Evolutionary conservation across 139 green algal genomes (phyloP).

Genomic region (Cymbomonas tetramitiformis): DNA sequence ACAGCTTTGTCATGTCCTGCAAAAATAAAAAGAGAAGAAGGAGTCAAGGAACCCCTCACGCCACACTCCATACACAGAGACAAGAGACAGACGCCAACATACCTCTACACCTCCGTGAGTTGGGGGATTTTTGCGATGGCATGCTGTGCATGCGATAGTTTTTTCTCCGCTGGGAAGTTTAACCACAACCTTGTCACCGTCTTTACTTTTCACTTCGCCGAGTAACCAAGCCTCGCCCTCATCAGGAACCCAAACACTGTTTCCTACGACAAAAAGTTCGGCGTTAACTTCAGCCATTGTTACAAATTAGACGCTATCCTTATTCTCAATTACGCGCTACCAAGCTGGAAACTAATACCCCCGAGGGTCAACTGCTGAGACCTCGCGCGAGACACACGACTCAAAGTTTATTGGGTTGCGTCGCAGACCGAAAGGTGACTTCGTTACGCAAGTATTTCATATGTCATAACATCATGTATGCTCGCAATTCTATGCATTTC

Average conservation of each 20-base stretch:
- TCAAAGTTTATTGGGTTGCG: not conserved
- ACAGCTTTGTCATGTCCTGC: conserved; percentile 88
- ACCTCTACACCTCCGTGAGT: not conserved
- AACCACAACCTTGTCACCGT: conserved; percentile 5
- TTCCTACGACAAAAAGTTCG: not conserved
- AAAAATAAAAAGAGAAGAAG: not conserved
- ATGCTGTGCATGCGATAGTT: too few species aligned
- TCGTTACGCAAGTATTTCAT: too few species aligned
- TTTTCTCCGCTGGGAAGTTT: not conserved
- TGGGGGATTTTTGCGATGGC: too few species aligned
- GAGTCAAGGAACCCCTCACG: not conserved
- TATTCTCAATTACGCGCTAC: too few species aligned
- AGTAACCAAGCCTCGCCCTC: not conserved
- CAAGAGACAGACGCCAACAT: not conserved
- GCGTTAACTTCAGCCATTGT: not conserved
- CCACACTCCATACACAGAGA: not conserved
- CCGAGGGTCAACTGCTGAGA: too few species aligned
- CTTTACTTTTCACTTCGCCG: not conserved
- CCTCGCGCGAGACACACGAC: too few species aligned
- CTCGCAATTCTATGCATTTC: too few species aligned
- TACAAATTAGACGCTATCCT: too few species aligned
- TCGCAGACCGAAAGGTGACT: not conserved
- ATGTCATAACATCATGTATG: too few species aligned
- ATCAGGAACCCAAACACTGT: conserved; percentile 9
- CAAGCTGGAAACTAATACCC: too few species aligned